Base-by-base conservation (phyloP, 352 stramenopile species). In the Salisapilia sapeloensis region DNA sequence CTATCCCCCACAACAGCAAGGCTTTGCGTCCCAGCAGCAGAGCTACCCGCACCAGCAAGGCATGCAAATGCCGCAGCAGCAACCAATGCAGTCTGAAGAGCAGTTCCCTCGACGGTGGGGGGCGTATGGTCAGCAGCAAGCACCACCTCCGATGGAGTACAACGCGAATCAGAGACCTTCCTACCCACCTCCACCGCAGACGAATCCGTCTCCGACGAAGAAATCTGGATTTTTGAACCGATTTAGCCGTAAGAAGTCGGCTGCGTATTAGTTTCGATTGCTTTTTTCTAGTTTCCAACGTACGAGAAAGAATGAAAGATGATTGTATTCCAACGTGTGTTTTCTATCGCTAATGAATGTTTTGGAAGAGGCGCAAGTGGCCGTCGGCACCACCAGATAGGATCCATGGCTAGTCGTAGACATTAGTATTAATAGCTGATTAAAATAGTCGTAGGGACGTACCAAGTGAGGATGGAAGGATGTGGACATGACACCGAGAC, bases 401-500 rank as follows among this genome's bases (percentile, higher is more conserved):
- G 20, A 95, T 54, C 85, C 85, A 95, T 16, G 84, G 85, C 72
- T 82, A 38, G 32, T 10, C 26, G 42, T 22, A 48, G 29, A 43
- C 21, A 19, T 28, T 38, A 24, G 2, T 31, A 39, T 6, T 29
- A 33, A 51, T 29, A 44, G 9, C 42, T 13, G 19, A 7, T 19
- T n/a, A 4, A 1, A n/a, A 39, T 29, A 5, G 6, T 10, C 11
- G 18, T 3, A 34, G 10, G 6, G 10, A 63, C 64, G 29, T 47
- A 95, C 91, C 65, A 99, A 80, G 29, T 92, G 92, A 19, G 95
- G 95, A 60, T 99, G 95, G 60, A 98, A 99, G 21, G 75, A 69
- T 22, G 97, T 52, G 11, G 74, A 74, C 55, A 99, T 82, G 16
- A 98, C 94, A 18, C 95, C 96, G 5, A 97, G 59, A 1, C 93